Conservation (phyloP, 2,329 filamentous ascomycete species). For the Grosmannia penicillata region DNA sequence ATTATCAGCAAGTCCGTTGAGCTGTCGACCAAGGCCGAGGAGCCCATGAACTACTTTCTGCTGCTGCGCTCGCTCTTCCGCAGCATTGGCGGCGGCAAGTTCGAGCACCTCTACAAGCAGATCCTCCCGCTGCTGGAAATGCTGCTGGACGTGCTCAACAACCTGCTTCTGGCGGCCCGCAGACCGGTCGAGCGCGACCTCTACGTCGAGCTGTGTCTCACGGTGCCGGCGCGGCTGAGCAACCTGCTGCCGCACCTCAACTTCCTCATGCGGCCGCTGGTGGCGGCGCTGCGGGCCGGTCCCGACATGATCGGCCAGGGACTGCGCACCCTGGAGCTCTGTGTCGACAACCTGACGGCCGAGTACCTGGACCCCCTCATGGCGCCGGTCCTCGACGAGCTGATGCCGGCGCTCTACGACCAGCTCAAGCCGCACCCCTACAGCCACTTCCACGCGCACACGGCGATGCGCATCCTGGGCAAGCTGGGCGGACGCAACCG, state of each 20-base stretch:
- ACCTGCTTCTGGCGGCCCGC: slow-evolving; percentile 74
- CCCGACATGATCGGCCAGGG: slow-evolving; percentile 92
- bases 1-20: slow-evolving; percentile 97
- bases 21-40: slow-evolving; percentile 84
- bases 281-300: slow-evolving; percentile 84
- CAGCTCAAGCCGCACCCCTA: slow-evolving; percentile 89
- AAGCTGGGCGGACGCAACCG: slow-evolving; percentile 92
- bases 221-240: slow-evolving; percentile 84
- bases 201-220: slow-evolving; percentile 93
- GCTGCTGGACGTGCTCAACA: slow-evolving; percentile 94
- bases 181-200: slow-evolving; percentile 86
- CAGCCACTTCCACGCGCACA: slow-evolving; percentile 94
- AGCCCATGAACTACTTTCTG: slow-evolving; percentile 98
- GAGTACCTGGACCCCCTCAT: slow-evolving; percentile 98
- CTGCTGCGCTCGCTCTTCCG: slow-evolving; percentile 83
- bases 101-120: slow-evolving; percentile 96
- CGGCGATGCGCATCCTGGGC: slow-evolving; percentile 90
- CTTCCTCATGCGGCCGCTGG: slow-evolving; percentile 91
- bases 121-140: slow-evolving; percentile 93
- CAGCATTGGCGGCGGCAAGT: slow-evolving; percentile 92
- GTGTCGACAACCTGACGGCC: slow-evolving; percentile 93
- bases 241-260: slow-evolving; percentile 90
- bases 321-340: slow-evolving; percentile 82
- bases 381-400: slow-evolving; percentile 94
- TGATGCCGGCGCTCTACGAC: slow-evolving; percentile 96